Conservation (phyloP, 1,139 yeast species). For the Candida sp. region DNA sequence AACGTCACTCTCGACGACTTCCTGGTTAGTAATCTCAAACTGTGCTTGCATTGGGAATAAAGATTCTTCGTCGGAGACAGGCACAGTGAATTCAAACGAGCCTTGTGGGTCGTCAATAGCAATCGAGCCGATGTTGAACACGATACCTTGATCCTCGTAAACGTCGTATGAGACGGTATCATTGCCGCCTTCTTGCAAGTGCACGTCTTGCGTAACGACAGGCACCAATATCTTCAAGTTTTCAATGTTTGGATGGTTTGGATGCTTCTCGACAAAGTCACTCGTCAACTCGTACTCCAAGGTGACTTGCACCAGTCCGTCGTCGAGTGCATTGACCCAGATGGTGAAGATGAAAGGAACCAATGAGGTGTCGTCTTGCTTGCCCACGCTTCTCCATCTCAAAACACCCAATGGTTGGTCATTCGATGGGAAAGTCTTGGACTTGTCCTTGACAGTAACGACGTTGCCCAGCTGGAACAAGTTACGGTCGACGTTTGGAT, state of each 20-base stretch:
- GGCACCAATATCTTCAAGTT: conserved; percentile 73
- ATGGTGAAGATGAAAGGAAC: conserved; percentile 82
- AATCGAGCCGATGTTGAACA: conserved; percentile 55
- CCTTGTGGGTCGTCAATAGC: conserved; percentile 62
- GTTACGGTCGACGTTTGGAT: conserved; percentile 91
- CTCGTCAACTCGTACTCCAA: conserved; percentile 79
- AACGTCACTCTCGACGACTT: conserved; percentile 40
- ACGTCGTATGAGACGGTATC: conserved; percentile 52
- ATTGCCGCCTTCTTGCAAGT: conserved; percentile 45
- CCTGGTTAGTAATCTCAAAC: conserved; percentile 42
- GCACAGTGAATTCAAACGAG: conserved; percentile 79
- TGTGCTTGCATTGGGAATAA: conserved; percentile 86
- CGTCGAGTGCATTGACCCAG: conserved; percentile 74
- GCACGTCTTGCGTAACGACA: conserved; percentile 58
- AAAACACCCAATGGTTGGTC: conserved; percentile 90
- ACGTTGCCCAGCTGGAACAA: conserved; percentile 60
- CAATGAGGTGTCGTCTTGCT: conserved; percentile 57
- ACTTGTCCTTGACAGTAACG: conserved; percentile 76
- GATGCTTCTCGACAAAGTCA: conserved; percentile 38
- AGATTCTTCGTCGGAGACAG: conserved; percentile 74
- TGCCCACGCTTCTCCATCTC: conserved; percentile 83
- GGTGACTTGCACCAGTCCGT: conserved; percentile 70
- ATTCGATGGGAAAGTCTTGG: conserved; percentile 87
- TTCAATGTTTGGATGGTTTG: conserved; percentile 46
- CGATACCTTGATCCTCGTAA: conserved; percentile 64